A percentile compares a stretch with the other conserved stretches of the same genome.
phyloP scores from a whole-genome alignment of 2,329 filamentous ascomycete genomes.

The Cytospora piceicola region DNA sequence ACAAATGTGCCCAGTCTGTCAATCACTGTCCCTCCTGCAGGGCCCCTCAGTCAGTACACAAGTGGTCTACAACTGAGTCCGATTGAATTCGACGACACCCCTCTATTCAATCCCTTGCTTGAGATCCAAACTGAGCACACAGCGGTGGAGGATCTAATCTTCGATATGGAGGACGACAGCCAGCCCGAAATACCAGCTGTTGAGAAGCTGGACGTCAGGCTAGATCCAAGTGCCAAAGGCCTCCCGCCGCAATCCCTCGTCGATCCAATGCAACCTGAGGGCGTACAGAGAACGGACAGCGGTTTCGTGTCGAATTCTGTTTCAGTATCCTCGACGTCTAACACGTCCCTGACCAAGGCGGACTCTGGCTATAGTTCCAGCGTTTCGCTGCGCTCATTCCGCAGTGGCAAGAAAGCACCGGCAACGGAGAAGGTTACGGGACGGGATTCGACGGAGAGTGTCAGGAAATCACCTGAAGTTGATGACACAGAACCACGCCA shows the following conservation, averaged over 20 bases:
- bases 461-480: conserved; percentile 1
- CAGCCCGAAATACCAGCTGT: conserved; percentile 39
- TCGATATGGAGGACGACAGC: conserved; percentile 43
- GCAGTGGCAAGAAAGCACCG: conserved; percentile 41
- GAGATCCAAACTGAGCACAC: conserved; percentile 53
- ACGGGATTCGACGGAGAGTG: conserved; percentile 26
- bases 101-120: conserved; percentile 40
- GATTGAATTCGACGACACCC: conserved; percentile 41
- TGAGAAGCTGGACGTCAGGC: conserved; percentile 47
- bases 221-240: conserved; percentile 51
- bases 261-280: conserved; percentile 33
- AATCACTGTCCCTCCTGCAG: conserved; percentile 7
- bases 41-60: conserved; percentile 27
- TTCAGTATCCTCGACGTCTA: conserved; percentile 43
- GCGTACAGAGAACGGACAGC: conserved; percentile 50
- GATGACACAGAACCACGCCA: conserved; percentile 6
- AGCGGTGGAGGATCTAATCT: conserved; percentile 53
- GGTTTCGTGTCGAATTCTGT: conserved; percentile 53
- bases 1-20: conserved; percentile 9
- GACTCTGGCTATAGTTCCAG: conserved; percentile 67
- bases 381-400: conserved; percentile 59
- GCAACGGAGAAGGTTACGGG: conserved; percentile 35
- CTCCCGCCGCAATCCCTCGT: conserved; percentile 33
- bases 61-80: conserved; percentile 40
- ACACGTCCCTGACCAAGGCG: conserved; percentile 56